A percentile compares a stretch with the other conserved stretches of the same genome.
Evolutionary conservation across 1,139 yeast species (phyloP).

Genomic region (Blastobotrys serpentis): DNA sequence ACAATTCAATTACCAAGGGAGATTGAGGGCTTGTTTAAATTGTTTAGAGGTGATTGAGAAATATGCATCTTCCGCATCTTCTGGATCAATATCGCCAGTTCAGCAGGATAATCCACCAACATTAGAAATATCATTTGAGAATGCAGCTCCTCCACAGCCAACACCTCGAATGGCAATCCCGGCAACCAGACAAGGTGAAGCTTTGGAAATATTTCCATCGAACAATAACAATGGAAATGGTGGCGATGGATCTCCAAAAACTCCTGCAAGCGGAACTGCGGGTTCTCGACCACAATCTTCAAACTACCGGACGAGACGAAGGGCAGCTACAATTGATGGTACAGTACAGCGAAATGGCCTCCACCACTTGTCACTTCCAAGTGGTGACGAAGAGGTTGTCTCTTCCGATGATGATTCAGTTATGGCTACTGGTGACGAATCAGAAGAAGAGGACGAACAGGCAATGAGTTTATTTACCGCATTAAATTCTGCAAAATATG

Average conservation of each 20-base stretch:
- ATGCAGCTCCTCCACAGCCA: slow-evolving; percentile 48
- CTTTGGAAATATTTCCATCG: slow-evolving; percentile 66
- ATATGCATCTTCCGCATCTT: slow-evolving; percentile 38
- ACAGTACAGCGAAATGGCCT: slow-evolving; percentile 24
- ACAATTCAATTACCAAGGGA: slow-evolving; percentile 66
- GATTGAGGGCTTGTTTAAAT: slow-evolving; percentile 74
- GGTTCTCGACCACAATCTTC: not conserved
- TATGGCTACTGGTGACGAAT: slow-evolving; percentile 15
- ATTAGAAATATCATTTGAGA: slow-evolving; percentile 28
- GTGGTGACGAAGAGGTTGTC: slow-evolving; percentile 15
- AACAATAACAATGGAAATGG: slow-evolving; percentile 11
- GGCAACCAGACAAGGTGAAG: slow-evolving; percentile 74
- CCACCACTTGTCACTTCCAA: slow-evolving; percentile 12
- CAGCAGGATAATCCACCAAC: slow-evolving; percentile 19
- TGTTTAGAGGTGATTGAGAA: slow-evolving; percentile 64
- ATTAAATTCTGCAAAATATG: slow-evolving; percentile 21
- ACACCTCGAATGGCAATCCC: slow-evolving; percentile 83
- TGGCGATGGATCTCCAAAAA: slow-evolving; percentile 1
- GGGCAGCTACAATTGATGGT: slow-evolving; percentile 23
- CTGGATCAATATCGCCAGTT: slow-evolving; percentile 13
- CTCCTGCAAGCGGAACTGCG: not conserved
- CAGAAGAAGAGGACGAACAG: slow-evolving; percentile 30
- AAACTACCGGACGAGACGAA: slow-evolving; percentile 13
- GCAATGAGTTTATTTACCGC: slow-evolving; percentile 31
- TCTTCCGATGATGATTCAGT: slow-evolving; percentile 6